Percentiles rank a stretch among this genome's conserved stretches.
phyloP scores from a whole-genome alignment of 805 yeast species.

The Tetrapisispora pingtungensis region DNA sequence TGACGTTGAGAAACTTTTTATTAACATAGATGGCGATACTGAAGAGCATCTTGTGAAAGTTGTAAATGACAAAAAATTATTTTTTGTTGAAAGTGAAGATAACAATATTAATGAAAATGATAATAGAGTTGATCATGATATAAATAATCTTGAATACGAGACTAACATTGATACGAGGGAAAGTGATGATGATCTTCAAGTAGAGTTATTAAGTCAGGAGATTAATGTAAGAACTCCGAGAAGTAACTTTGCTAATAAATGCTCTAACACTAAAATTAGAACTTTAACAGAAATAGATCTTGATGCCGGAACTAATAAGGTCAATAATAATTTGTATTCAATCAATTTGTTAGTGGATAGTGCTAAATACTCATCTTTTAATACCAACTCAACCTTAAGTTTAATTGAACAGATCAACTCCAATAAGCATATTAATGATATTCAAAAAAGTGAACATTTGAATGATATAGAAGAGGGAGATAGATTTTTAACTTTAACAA shows the following conservation, averaged over 20 bases:
- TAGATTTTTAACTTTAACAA: slow-evolving; percentile 44
- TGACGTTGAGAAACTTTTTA: slow-evolving; percentile 8
- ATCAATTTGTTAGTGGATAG: background rate
- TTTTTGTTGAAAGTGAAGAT: slow-evolving; percentile 4
- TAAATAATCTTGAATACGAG: background rate
- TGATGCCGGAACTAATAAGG: background rate
- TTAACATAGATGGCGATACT: slow-evolving; percentile 18
- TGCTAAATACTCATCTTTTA: background rate
- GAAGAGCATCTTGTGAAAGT: slow-evolving; percentile 13
- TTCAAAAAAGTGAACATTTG: slow-evolving; percentile 28
- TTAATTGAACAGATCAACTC: background rate
- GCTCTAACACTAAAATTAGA: background rate
- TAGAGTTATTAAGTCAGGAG: slow-evolving; percentile 7
- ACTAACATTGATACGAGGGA: background rate
- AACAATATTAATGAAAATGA: too few relatives aligned
- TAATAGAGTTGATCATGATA: too few relatives aligned
- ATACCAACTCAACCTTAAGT: background rate
- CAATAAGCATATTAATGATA: background rate
- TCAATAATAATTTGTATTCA: background rate
- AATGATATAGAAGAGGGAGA: slow-evolving; percentile 45
- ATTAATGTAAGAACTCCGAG: slow-evolving; percentile 12
- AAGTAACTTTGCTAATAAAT: background rate
- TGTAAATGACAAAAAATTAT: slow-evolving; percentile 12
- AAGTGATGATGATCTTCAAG: background rate
- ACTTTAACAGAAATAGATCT: background rate